Evolutionary conservation across 441 rosid genomes (phyloP), one percentile per base, ranked within the genome.

Genomic region (Erodium trifolium): DNA sequence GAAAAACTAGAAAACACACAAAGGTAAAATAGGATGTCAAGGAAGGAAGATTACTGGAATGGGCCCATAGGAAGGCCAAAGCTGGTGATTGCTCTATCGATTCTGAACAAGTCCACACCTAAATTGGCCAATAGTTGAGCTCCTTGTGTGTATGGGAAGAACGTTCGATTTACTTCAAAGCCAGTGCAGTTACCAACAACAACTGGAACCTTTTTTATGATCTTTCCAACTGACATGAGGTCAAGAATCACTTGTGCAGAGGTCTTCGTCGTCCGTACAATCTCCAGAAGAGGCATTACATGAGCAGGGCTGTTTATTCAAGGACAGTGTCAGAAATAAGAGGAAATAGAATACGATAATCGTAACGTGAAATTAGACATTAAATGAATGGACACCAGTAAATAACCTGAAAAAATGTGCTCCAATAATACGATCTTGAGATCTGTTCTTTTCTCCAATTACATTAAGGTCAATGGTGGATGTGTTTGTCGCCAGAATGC

Each of bases 401-500:
- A 41, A 59, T 67, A 64, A 89, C 99, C 99, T 94, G 90, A 94
- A 94, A 86, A 94, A 91, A 75, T 89, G 97, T 51, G 99, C 99
- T 4, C 99, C 99, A 72, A 94, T 78, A 37, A 94, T 88, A 68
- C 96, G 92, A 77, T 84, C 92, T 74, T 86, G 82, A 19, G 96
- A 83, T 68, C 76, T 82, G 57, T 84, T 87, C 79, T 86, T 91
- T 78, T 88, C 88, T 57, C 97, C 99, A 75, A 91, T 74, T 66
- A 84, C 37, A 64, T 88, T 81, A 66, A 94, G 86, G 79, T 90
- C 94, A 63, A 91, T 88, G 3, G 96, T 84, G 71, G 99, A 94
- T 75, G 99, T 94, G 65, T 94, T 94, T 68, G 95, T 79, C 23
- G 99, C 96, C 84, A 94, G 81, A 73, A 94, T 91, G 80, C 97